These are phyloP conservation scores for Phialophora chinensis DNA, from an alignment of 2,329 filamentous ascomycete genomes.

Conservation along the genomic window DNA sequence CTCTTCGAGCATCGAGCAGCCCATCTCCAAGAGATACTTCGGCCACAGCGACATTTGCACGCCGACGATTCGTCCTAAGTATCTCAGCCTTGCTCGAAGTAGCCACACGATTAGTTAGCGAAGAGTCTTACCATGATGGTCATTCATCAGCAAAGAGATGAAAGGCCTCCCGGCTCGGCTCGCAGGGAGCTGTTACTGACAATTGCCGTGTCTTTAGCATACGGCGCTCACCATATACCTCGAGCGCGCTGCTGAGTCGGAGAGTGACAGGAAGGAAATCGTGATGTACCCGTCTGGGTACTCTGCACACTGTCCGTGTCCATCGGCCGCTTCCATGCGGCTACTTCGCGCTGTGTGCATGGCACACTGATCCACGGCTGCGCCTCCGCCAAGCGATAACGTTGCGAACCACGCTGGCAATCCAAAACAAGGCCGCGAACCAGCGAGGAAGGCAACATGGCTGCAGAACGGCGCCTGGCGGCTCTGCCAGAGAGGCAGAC, in stretches of 20 bases:
- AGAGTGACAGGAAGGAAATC: not conserved
- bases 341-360: not conserved
- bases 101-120: not conserved
- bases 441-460: not conserved
- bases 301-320: not conserved
- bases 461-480: not conserved
- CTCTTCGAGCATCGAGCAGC: conserved; percentile 18
- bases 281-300: not conserved
- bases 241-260: not conserved
- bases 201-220: not conserved
- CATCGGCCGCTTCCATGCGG: not conserved
- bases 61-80: not conserved
- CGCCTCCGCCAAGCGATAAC: not conserved
- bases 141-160: not conserved
- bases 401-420: not conserved
- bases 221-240: not conserved
- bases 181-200: not conserved
- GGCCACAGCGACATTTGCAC: conserved; percentile 13
- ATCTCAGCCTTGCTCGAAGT: not conserved
- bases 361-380: not conserved
- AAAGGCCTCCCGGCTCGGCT: not conserved
- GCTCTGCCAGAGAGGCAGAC: not conserved
- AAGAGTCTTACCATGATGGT: conserved; percentile 3
- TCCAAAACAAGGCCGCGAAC: not conserved
- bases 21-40: conserved; percentile 11